Percentiles rank a stretch among this genome's conserved stretches.
These are phyloP conservation scores for Iris macrosiphon DNA, from an alignment of 106 monocot species.

Conservation along the genomic window DNA sequence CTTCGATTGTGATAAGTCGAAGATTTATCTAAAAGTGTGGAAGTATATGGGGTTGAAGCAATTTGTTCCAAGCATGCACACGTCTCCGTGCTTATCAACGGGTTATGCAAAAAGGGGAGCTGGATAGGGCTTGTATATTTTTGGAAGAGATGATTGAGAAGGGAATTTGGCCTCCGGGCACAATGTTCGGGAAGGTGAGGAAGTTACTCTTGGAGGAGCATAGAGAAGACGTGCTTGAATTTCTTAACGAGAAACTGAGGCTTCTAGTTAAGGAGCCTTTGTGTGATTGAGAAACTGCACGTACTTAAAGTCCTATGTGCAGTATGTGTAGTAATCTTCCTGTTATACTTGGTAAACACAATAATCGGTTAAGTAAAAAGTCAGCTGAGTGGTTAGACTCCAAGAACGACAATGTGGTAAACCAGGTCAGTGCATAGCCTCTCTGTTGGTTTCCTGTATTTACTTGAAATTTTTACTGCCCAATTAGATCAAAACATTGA, in stretches of 20 bases:
- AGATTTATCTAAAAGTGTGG: slow-evolving; percentile 85
- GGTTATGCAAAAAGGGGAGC: slow-evolving; percentile 68
- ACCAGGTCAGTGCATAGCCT: too few relatives aligned
- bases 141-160: slow-evolving; percentile 99
- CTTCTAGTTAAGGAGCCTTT: slow-evolving; percentile 64
- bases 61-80: slow-evolving; percentile 91
- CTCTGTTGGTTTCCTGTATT: too few relatives aligned
- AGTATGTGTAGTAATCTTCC: too few relatives aligned
- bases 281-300: slow-evolving; percentile 30
- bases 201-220: slow-evolving; percentile 75
- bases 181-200: slow-evolving; percentile 83
- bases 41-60: slow-evolving; percentile 83
- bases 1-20: slow-evolving; percentile 46
- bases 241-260: slow-evolving; percentile 85
- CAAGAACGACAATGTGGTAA: too few relatives aligned
- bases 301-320: too few relatives aligned
- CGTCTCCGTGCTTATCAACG: slow-evolving; percentile 83
- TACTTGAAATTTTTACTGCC: too few relatives aligned
- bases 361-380: too few relatives aligned
- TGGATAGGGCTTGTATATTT: slow-evolving; percentile 52
- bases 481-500: too few relatives aligned
- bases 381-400: too few relatives aligned
- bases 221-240: slow-evolving; percentile 78
- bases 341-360: too few relatives aligned
- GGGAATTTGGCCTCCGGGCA: slow-evolving; percentile 78